Evolutionary conservation across 1,284 basidiomycete genomes (phyloP).

Genomic region (Moniliophthora roreri): DNA sequence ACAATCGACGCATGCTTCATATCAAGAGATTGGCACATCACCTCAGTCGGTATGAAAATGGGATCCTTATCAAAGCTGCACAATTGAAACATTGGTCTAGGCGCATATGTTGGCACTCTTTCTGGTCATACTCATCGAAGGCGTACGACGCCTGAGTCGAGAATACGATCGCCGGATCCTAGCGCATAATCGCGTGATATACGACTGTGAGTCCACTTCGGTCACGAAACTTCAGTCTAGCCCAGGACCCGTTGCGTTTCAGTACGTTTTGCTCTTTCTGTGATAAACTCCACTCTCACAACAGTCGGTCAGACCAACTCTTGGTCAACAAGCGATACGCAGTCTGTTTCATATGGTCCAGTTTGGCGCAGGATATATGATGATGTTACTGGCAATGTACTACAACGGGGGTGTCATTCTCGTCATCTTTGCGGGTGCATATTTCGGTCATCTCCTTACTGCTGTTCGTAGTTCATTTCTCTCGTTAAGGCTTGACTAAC

Average conservation of each 20-base stretch:
- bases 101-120: constrained; percentile 18
- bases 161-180: constrained; percentile 18
- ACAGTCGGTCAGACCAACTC: constrained; percentile 9
- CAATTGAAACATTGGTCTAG: constrained; percentile 5
- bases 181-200: background rate
- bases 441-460: constrained; percentile 1
- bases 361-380: constrained; percentile 18
- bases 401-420: constrained; percentile 2
- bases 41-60: constrained; percentile 9
- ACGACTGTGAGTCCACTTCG: too few relatives aligned
- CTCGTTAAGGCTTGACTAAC: background rate
- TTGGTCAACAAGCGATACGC: constrained; percentile 19
- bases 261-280: too few relatives aligned
- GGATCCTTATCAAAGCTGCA: background rate
- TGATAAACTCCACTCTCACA: too few relatives aligned
- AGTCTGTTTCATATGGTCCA: constrained; percentile 19
- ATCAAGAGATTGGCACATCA: constrained; percentile 19
- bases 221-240: too few relatives aligned
- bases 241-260: too few relatives aligned
- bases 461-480: background rate
- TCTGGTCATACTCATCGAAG: constrained; percentile 18
- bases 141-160: constrained; percentile 14
- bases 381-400: constrained; percentile 20
- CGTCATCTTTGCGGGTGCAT: background rate
- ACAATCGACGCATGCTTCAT: constrained; percentile 21